A percentile compares a stretch with the other conserved stretches of the same genome.
These are phyloP conservation scores for Ceratobasidium sp. DNA, from an alignment of 1,284 basidiomycete genomes.

Conservation along the genomic window DNA sequence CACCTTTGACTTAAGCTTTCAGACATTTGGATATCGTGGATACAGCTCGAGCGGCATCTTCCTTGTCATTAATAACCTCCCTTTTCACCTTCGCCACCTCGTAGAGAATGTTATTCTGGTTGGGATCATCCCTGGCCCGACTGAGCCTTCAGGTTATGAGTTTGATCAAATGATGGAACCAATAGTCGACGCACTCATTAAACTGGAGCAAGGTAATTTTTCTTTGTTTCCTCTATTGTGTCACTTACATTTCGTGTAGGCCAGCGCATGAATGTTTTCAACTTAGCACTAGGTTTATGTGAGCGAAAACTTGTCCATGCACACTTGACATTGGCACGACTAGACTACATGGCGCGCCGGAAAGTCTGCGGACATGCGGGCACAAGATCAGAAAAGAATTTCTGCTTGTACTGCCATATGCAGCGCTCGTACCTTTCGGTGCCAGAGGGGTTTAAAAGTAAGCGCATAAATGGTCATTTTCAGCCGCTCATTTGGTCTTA, in stretches of 20 bases:
- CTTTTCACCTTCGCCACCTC: constrained; percentile 15
- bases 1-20: no score
- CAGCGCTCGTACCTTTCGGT: neutral
- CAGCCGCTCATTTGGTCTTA: neutral
- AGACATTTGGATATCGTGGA: no score
- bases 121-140: constrained; percentile 27
- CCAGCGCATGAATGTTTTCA: neutral
- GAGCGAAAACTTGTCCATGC: neutral
- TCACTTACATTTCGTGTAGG: neutral
- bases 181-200: constrained; percentile 14
- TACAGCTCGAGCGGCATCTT: no score
- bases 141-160: constrained; percentile 8
- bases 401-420: constrained; percentile 3
- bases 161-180: constrained; percentile 40
- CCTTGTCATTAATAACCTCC: constrained; percentile 33
- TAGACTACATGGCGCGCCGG: neutral
- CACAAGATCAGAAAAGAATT: constrained; percentile 5
- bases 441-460: neutral
- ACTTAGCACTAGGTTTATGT: neutral
- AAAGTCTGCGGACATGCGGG: neutral
- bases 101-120: constrained; percentile 10
- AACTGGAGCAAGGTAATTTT: constrained; percentile 27
- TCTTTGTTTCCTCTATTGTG: no score
- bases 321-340: neutral
- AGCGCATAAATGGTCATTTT: neutral